These are phyloP conservation scores for Cladophialophora yegresii DNA, from an alignment of 2,329 filamentous ascomycete genomes.

Conservation along the genomic window DNA sequence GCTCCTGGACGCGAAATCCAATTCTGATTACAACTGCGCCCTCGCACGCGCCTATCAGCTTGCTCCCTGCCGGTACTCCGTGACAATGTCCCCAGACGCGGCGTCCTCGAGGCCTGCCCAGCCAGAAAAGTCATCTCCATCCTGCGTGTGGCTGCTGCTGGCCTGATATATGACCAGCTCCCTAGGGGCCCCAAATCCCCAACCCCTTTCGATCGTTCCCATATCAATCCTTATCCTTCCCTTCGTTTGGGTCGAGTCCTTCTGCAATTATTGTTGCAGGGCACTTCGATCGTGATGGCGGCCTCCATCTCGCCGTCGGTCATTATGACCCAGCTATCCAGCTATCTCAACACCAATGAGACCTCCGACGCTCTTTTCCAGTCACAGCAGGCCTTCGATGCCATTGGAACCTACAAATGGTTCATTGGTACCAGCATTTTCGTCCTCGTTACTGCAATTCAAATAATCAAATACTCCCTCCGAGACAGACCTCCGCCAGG, in stretches of 20 bases:
- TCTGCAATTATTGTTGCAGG: slow-evolving; percentile 22
- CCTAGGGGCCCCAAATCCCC: slow-evolving; percentile 1
- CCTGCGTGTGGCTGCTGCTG: slow-evolving; percentile 1
- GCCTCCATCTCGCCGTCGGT: slow-evolving; percentile 38
- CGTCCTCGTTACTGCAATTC: slow-evolving; percentile 32
- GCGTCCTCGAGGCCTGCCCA: neutral
- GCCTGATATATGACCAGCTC: slow-evolving; percentile 16
- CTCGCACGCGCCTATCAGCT: slow-evolving; percentile 22
- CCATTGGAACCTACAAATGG: slow-evolving; percentile 37
- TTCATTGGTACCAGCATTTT: slow-evolving; percentile 37
- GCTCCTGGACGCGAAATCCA: slow-evolving; percentile 5
- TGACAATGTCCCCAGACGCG: neutral
- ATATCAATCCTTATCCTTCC: slow-evolving; percentile 18
- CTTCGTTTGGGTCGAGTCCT: slow-evolving; percentile 21
- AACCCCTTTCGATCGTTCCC: slow-evolving; percentile 19
- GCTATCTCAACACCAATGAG: slow-evolving; percentile 34
- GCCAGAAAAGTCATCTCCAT: slow-evolving; percentile 1
- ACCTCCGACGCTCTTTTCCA: slow-evolving; percentile 37
- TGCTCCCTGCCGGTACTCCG: neutral
- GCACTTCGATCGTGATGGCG: slow-evolving; percentile 30
- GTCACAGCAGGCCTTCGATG: slow-evolving; percentile 31
- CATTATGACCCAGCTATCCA: slow-evolving; percentile 37
- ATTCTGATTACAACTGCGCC: slow-evolving; percentile 23
- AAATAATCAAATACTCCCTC: slow-evolving; percentile 47
- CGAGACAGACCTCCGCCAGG: slow-evolving; percentile 35